Evolutionary conservation across 2,329 filamentous ascomycete genomes (phyloP).

Genomic region (Hymenoscyphus linearis): DNA sequence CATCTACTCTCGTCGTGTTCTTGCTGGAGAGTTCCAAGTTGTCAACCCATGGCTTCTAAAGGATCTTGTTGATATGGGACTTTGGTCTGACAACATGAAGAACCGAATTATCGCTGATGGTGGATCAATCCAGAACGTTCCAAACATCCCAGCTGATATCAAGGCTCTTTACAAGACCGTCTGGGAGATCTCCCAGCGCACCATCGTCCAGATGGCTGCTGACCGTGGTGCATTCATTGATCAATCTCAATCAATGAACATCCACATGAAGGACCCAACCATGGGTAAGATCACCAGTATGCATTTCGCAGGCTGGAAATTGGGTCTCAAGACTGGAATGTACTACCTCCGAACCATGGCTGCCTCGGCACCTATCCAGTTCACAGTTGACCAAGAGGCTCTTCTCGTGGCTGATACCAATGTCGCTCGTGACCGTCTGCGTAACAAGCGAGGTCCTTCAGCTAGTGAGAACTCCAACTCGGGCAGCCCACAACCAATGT

Average conservation of each 20-base stretch:
- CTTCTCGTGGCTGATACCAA: slow-evolving; percentile 83
- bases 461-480: slow-evolving; percentile 41
- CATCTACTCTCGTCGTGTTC: slow-evolving; percentile 97
- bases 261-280: slow-evolving; percentile 97
- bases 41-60: slow-evolving; percentile 99
- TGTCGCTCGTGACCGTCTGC: slow-evolving; percentile 60
- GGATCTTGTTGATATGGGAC: slow-evolving; percentile 93
- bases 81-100: slow-evolving; percentile 99
- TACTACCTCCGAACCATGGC: slow-evolving; percentile 99
- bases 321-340: slow-evolving; percentile 99
- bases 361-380: slow-evolving; percentile 93
- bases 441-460: slow-evolving; percentile 63
- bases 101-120: slow-evolving; percentile 98
- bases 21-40: slow-evolving; percentile 98
- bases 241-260: slow-evolving; percentile 98
- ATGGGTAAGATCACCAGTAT: slow-evolving; percentile 99
- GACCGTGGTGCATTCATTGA: slow-evolving; percentile 98
- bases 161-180: slow-evolving; percentile 99
- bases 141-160: slow-evolving; percentile 92
- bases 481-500: slow-evolving; percentile 63
- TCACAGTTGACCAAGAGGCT: slow-evolving; percentile 96
- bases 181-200: slow-evolving; percentile 97
- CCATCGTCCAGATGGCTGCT: slow-evolving; percentile 94
- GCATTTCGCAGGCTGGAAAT: slow-evolving; percentile 99
- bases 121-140: slow-evolving; percentile 93